Conservation (phyloP, 495 filamentous ascomycete genomes). For the Trichoderma parareesei region DNA sequence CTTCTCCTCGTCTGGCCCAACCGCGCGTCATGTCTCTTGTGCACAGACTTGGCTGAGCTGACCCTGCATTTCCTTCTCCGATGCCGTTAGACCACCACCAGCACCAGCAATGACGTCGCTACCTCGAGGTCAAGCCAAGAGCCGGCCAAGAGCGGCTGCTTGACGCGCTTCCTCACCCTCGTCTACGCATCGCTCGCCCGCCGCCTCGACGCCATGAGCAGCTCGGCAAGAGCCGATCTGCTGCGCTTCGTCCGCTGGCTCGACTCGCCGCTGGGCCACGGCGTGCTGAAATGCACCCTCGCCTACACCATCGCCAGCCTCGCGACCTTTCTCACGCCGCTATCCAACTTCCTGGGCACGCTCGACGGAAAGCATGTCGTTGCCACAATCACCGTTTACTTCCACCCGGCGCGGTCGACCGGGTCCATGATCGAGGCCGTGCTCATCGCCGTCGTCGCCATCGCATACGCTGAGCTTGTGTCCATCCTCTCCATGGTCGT, state of each 20-base stretch:
- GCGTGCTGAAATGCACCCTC: slow-evolving; percentile 85
- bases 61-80: neutral
- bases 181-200: neutral
- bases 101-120: neutral
- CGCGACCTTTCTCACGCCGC: slow-evolving; percentile 71
- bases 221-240: slow-evolving; percentile 10
- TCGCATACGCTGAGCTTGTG: slow-evolving; percentile 73
- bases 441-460: slow-evolving; percentile 69
- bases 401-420: slow-evolving; percentile 81
- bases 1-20: neutral
- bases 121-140: neutral
- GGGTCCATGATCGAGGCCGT: slow-evolving; percentile 89
- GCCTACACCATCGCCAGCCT: slow-evolving; percentile 86
- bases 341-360: slow-evolving; percentile 66
- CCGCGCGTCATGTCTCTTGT: neutral
- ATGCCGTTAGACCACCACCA: neutral
- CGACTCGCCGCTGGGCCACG: slow-evolving; percentile 51
- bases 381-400: slow-evolving; percentile 87
- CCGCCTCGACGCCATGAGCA: neutral
- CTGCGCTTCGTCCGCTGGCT: slow-evolving; percentile 33
- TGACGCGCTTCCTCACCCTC: neutral
- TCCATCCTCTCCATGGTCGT: slow-evolving; percentile 83
- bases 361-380: slow-evolving; percentile 97
- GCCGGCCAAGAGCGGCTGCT: neutral
- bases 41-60: neutral